Conservation (phyloP, 495 filamentous ascomycete genomes). For the Neurospora hispaniola region DNA sequence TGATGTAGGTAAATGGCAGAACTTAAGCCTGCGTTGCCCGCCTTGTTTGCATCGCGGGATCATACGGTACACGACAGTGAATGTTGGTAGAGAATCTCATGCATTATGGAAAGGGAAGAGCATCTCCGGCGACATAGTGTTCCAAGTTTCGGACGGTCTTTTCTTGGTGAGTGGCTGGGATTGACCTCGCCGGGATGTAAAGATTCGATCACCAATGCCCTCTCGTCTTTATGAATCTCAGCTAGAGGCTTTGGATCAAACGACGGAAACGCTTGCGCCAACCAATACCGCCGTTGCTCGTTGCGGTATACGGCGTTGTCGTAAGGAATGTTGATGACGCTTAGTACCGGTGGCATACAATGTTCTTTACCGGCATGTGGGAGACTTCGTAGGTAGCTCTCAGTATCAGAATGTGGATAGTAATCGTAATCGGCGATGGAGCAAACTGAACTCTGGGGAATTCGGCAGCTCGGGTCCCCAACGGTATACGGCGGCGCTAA, state of each 20-base stretch:
- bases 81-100: neutral
- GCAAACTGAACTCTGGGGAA: neutral
- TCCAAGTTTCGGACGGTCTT: neutral
- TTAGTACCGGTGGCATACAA: neutral
- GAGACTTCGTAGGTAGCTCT: neutral
- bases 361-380: neutral
- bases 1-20: no score
- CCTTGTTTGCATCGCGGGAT: no score
- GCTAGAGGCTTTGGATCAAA: neutral
- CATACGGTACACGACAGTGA: no score
- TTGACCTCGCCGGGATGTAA: neutral
- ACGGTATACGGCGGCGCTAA: neutral
- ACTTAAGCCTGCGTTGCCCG: no score
- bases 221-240: neutral
- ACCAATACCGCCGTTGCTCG: neutral
- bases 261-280: neutral
- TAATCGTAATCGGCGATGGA: neutral
- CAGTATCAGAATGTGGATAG: neutral
- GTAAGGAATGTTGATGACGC: neutral
- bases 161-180: neutral
- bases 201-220: neutral
- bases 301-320: neutral
- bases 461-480: neutral
- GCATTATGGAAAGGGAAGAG: neutral
- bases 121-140: neutral